Base-by-base conservation (phyloP, 495 filamentous ascomycete genomes). In the Hypoxylon lienhwacheense region DNA sequence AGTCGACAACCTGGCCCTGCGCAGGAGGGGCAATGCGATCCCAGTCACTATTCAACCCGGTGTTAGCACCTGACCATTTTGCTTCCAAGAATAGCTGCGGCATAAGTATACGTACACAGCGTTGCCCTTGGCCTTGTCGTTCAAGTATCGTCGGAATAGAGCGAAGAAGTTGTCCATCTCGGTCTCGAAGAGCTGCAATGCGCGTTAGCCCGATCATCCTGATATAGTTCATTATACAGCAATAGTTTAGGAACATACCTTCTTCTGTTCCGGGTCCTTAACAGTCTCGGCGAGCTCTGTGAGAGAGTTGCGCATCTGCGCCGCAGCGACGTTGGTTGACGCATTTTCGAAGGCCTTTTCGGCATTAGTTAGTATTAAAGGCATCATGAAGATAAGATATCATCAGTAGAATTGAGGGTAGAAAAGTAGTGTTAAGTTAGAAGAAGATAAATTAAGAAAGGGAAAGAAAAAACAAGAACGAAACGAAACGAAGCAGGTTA, bases 91-190 rank as follows among this genome's bases (percentile, higher is more conserved):
- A 4, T 7, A 7, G 12, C 24, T 37, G 39, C 10, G 22, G 25
- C 7, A 8, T 0, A 25, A 10, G 22, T 45, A 14, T 28, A 73
- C 83, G 57, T 73, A 86, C 81, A 95, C 81, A 26, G 80, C 85
- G 69, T 90, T 96, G 65, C 91, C 91, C 81, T 97, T 98, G 53
- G 93, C 95, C 78, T 96, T 96, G 78, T 99, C 93, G 65, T 96
- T 96, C 39, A 99, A 81, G 71, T 96, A 99, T 69, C 93, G 82
- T 54, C 95, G 87, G 85, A 99, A 99, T 59, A 99, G 87, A 43
- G 89, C 86, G 68, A 81, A 99, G 82, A 99, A 99, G 85, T 99
- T 99, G 83, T 99, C 93, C 89, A 95, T 97, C 77, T 99, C 93
- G 10, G 91, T 92, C 77, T 97, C 93, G 73, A 97, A 99, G 34